These are phyloP conservation scores for Picochlorum sp. DNA, from an alignment of 139 green algal genomes.

Conservation along the genomic window DNA sequence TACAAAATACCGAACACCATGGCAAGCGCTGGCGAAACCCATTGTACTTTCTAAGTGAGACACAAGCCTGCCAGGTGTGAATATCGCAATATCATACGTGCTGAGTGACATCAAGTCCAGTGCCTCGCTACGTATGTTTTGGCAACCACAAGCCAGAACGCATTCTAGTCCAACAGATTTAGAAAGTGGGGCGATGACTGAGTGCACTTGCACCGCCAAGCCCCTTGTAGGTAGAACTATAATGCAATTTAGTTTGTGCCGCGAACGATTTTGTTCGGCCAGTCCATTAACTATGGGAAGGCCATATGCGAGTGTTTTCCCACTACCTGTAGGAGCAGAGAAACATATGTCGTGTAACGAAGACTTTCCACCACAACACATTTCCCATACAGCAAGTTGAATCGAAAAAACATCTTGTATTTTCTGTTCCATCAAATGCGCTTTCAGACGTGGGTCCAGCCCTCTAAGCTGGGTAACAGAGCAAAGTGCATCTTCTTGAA, in stretches of 20 bases:
- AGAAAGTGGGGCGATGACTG: constrained; percentile 41
- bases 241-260: constrained; percentile 37
- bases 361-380: constrained; percentile 49
- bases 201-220: constrained; percentile 66
- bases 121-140: constrained; percentile 29
- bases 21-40: constrained; percentile 36
- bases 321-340: constrained; percentile 70
- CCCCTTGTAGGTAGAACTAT: constrained; percentile 73
- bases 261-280: constrained; percentile 10
- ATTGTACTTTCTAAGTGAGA: constrained; percentile 46
- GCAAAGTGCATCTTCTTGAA: constrained; percentile 29
- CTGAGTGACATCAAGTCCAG: constrained; percentile 1
- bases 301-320: constrained; percentile 82
- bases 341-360: constrained; percentile 75
- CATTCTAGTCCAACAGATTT: constrained; percentile 37
- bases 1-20: constrained; percentile 39
- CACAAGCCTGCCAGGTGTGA: constrained; percentile 68
- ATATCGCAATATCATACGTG: constrained; percentile 43
- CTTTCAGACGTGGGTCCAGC: constrained; percentile 29
- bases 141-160: constrained; percentile 37
- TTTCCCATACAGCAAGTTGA: constrained; percentile 61
- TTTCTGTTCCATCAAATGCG: constrained; percentile 23
- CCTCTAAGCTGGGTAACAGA: constrained; percentile 37
- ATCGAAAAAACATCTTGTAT: constrained; percentile 65
- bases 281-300: constrained; percentile 67